Base-by-base conservation (phyloP, 2,329 filamentous ascomycete genomes). In the Tympanopsis confertula region DNA sequence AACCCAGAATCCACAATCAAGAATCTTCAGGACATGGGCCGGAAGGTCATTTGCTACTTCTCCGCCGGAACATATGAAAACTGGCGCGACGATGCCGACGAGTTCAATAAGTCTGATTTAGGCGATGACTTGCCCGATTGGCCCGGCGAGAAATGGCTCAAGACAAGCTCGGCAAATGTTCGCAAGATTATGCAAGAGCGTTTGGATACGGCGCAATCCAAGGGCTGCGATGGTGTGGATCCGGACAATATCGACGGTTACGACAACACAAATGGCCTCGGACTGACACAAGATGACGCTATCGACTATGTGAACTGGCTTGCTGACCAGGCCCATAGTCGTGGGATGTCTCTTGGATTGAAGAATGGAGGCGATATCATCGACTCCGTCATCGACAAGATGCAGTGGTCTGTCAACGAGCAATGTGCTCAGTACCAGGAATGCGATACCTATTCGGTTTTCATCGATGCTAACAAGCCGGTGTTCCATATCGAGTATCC, bases 401-500 rank as follows among this genome's bases (percentile, higher is more conserved):
- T 73, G 47, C 61, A 76, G 41, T 78, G 68, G 56, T 61, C 58
- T 13, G 70, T 78, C 38, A 73, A 74, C 47, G 73, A 78, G 54
- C 66, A 75, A 49, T 77, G 73, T 45, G 59, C 63, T 18, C 46
- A 72, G 45, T 69, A 69, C 42, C 33, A 55, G 1, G 71, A 78
- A 45, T 76, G 72, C 47, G 51, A 56, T 14, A 59, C 51, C 3
- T 77, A 68, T 46, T 48, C 52, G 4, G 51, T 61, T 0, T 75
- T 76, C 46, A 62, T 70, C 26, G 45, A 61, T 10, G 61, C 61
- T 2, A 59, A 59, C 10, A 76, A 77, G 47, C 71, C 73, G 1
- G 72, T 78, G 12, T 77, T 77, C 44, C 67, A 76, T 45, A 72
- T 78, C 41, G 73, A 78, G 52, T 78, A 78, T 48, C 69, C 69